Evolutionary conservation across 441 rosid species (phyloP).

Genomic region (Dalechampia spathulata): DNA sequence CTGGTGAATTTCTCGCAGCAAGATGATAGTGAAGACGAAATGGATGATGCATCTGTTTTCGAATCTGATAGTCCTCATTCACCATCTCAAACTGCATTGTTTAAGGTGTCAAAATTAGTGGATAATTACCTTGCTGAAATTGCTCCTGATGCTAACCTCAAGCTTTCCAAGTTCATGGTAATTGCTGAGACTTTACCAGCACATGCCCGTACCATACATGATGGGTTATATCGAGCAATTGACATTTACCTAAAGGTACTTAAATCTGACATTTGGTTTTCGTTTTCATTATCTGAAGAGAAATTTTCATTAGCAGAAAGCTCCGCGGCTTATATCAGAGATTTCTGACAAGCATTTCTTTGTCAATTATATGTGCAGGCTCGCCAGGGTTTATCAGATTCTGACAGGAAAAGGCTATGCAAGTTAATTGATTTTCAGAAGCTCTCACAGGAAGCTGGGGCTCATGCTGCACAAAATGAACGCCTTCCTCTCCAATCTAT

Average conservation of each 20-base stretch:
- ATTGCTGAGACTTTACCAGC: conserved; percentile 81
- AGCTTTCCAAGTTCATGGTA: conserved; percentile 76
- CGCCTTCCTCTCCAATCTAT: conserved; percentile 94
- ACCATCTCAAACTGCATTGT: conserved; percentile 78
- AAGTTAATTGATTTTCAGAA: conserved; percentile 89
- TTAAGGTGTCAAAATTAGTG: conserved; percentile 78
- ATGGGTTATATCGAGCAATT: conserved; percentile 86
- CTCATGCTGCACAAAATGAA: conserved; percentile 95
- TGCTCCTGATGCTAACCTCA: conserved; percentile 91
- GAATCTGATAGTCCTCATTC: conserved; percentile 78
- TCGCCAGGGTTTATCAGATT: conserved; percentile 64
- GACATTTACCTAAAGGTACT: conserved; percentile 88
- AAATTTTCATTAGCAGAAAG: too few relatives aligned
- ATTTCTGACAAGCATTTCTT: conserved; percentile 1
- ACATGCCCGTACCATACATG: conserved; percentile 87
- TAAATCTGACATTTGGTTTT: background rate
- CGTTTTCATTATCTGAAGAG: too few relatives aligned
- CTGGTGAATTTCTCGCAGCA: conserved; percentile 92
- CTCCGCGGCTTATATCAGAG: too few relatives aligned
- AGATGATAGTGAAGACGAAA: conserved; percentile 82
- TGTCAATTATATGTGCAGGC: conserved; percentile 37
- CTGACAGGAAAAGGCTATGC: conserved; percentile 76
- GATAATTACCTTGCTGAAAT: conserved; percentile 95
- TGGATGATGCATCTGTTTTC: conserved; percentile 72
- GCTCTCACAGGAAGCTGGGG: conserved; percentile 95